phyloP scores from a whole-genome alignment of 2,329 filamentous ascomycete species.

The Diaporthe citrichinensis region DNA sequence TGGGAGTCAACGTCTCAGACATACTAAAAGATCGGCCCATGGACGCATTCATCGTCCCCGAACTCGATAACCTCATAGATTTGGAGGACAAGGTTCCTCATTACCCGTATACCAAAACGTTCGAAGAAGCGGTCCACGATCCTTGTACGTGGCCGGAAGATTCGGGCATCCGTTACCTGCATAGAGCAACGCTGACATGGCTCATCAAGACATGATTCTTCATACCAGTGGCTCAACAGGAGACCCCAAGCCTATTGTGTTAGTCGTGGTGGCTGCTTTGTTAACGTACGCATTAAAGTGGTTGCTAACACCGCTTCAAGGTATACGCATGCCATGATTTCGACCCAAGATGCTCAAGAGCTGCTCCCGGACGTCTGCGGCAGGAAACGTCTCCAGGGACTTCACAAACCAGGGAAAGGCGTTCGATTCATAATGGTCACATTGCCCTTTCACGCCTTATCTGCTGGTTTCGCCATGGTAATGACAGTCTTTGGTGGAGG shows the following conservation, averaged over 20 bases:
- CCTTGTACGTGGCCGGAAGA: conserved; percentile 16
- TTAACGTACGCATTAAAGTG: accelerated
- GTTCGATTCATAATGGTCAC: conserved; percentile 41
- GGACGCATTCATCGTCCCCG: conserved; percentile 33
- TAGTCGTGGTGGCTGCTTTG: not conserved
- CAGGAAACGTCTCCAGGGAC: not conserved
- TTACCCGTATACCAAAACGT: conserved; percentile 44
- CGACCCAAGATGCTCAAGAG: conserved; percentile 28
- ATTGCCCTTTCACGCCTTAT: conserved; percentile 43
- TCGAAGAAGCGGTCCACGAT: conserved; percentile 37
- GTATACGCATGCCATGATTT: conserved; percentile 24
- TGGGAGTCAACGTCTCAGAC: conserved; percentile 39
- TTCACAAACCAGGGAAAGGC: conserved; percentile 32
- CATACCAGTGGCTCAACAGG: conserved; percentile 45
- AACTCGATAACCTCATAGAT: conserved; percentile 40
- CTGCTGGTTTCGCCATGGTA: conserved; percentile 28
- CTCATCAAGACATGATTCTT: conserved; percentile 30
- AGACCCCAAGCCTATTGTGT: conserved; percentile 42
- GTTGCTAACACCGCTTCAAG: not conserved
- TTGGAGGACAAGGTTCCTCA: conserved; percentile 27
- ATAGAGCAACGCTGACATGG: not conserved
- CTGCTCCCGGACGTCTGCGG: conserved; percentile 14
- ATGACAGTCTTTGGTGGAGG: conserved; percentile 40
- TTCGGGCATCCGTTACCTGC: not conserved
- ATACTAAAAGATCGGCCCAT: conserved; percentile 34